phyloP scores from a whole-genome alignment of 768 basidiomycete genomes.

The Flagelloscypha sp. region DNA sequence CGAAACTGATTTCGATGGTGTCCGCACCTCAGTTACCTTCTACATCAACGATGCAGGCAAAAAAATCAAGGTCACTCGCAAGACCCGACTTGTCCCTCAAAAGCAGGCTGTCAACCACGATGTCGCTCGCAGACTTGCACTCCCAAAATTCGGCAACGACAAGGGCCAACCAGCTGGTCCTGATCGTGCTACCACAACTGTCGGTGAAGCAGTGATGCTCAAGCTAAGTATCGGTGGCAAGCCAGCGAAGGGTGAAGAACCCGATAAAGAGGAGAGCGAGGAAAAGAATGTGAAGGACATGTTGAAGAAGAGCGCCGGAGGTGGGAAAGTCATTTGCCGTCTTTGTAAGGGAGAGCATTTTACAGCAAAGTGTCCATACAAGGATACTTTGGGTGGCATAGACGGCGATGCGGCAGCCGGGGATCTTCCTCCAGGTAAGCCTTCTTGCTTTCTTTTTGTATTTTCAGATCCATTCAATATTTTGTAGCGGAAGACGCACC shows the following conservation, averaged over 20 bases:
- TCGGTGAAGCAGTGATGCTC: slow-evolving; percentile 65
- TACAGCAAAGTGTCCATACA: slow-evolving; percentile 97
- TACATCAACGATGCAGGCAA: slow-evolving; percentile 86
- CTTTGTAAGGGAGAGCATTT: slow-evolving; percentile 96
- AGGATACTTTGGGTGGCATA: slow-evolving; percentile 79
- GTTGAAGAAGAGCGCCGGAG: slow-evolving; percentile 62
- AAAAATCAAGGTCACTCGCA: slow-evolving; percentile 90
- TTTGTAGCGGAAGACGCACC: slow-evolving; percentile 25
- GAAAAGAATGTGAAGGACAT: slow-evolving; percentile 65
- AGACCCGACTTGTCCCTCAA: slow-evolving; percentile 78
- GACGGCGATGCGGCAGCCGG: slow-evolving; percentile 51
- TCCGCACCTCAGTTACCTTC: slow-evolving; percentile 80
- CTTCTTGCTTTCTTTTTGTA: slow-evolving; percentile 1
- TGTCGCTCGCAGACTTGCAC: slow-evolving; percentile 89
- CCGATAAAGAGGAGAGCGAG: slow-evolving; percentile 45
- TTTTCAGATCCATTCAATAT: slow-evolving; percentile 15
- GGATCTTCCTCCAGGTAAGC: slow-evolving; percentile 9
- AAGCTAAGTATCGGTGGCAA: slow-evolving; percentile 49
- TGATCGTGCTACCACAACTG: slow-evolving; percentile 88
- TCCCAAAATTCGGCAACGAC: slow-evolving; percentile 92
- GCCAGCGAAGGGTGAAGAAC: slow-evolving; percentile 50
- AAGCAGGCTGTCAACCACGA: slow-evolving; percentile 90
- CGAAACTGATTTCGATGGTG: slow-evolving; percentile 57
- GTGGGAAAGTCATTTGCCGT: slow-evolving; percentile 86
- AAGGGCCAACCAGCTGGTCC: slow-evolving; percentile 82